Evolutionary conservation across 2,329 filamentous ascomycete species (phyloP), one percentile per base, ranked within the genome.

Genomic region (Pseudocercospora cruenta): DNA sequence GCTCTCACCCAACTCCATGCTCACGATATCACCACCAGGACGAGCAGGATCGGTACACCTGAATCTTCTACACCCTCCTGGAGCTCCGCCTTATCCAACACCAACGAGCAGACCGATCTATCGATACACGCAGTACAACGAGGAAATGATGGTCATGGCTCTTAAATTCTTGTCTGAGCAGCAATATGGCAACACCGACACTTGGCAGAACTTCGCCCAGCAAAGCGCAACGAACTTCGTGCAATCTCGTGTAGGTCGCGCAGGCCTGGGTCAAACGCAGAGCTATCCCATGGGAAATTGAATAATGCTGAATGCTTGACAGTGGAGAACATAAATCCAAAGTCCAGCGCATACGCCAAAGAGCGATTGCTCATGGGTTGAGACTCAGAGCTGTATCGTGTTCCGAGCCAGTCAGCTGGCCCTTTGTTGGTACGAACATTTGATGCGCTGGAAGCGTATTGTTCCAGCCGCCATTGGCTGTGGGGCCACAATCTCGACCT

Each of bases 11-110:
- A 89, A 65, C 91, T 91, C n/a, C 22, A 81, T 96, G 21, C 90
- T 94, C 61, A 94, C 91, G 72, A 82, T 94, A 54, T 82, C 93
- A 9, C 92, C 92, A 4, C 91, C 92, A 3, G 88, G 89, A 12
- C 83, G 86, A 28, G 83, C 90, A 0, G 91, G 91, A 4, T 81
- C 86, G 53, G 92, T 96, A 0, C 83, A 86, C 3, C 91, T 95
- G 31, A 88, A 89, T 0, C 88, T 94, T 73, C 69, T 75, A 1
- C 69, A 71, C 19, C 72, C 74, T 28, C 64, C 71, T 14, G 73
- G 69, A 79, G 78, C 82, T 81, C 66, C 62, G 12, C 58, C 66
- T 60, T 64, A 80, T 77, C 60, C 78, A 80, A 62, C 76, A 26
- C 68, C 67, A 24, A 58, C 67, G 1, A 70, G 62, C 60, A 70